phyloP scores from a whole-genome alignment of 495 filamentous ascomycete species.

The Coniosporium apollinis region DNA sequence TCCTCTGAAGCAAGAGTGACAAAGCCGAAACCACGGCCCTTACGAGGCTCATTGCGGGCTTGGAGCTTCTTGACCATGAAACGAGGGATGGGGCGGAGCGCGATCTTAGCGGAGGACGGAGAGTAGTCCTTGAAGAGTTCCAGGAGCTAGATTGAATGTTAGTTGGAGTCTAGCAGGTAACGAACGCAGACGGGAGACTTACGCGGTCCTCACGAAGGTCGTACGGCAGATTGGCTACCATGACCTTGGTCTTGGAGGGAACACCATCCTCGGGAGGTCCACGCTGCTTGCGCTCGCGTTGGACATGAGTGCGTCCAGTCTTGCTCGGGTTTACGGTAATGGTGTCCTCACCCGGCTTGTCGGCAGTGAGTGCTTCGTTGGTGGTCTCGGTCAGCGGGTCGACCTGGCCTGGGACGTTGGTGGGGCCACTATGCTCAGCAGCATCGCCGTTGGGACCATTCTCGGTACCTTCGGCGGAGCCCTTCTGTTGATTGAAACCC shows the following conservation, averaged over 20 bases:
- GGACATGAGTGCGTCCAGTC: constrained; percentile 29
- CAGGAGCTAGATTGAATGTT: constrained; percentile 64
- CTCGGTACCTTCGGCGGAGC: constrained; percentile 5
- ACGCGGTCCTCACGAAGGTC: constrained; percentile 96
- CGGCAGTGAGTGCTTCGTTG: constrained; percentile 36
- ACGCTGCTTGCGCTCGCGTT: constrained; percentile 56
- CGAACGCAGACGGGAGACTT: constrained; percentile 9
- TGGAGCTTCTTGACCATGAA: constrained; percentile 99
- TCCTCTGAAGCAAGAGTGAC: constrained; percentile 92
- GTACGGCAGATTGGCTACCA: constrained; percentile 98
- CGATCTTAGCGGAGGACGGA: constrained; percentile 90
- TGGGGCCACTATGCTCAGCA: constrained; percentile 25
- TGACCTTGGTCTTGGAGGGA: constrained; percentile 98
- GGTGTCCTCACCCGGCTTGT: constrained; percentile 29
- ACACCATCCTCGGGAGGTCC: constrained; percentile 95
- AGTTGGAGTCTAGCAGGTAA: constrained; percentile 23
- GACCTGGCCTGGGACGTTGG: constrained; percentile 37
- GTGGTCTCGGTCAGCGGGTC: constrained; percentile 41
- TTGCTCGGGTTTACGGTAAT: constrained; percentile 23
- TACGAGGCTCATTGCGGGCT: constrained; percentile 91
- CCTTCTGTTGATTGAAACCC: not conserved
- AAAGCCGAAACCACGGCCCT: constrained; percentile 98
- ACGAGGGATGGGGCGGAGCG: constrained; percentile 90
- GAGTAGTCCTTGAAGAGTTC: constrained; percentile 83
- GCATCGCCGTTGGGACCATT: constrained; percentile 16